Evolutionary conservation across 1,139 yeast genomes (phyloP).

Genomic region (Hansenula sp.): DNA sequence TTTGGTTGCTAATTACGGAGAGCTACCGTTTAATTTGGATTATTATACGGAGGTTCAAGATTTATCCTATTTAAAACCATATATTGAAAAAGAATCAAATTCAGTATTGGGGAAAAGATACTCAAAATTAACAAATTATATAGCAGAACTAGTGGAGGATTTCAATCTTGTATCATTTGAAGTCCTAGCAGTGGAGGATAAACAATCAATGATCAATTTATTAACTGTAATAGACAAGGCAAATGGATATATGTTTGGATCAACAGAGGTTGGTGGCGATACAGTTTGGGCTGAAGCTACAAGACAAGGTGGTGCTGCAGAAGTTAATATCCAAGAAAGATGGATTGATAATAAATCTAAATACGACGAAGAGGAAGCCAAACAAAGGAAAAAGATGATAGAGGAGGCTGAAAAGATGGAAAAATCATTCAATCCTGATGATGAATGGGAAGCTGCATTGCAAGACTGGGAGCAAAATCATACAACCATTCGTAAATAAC

Average conservation of each 20-base stretch:
- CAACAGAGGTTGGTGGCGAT: constrained; percentile 93
- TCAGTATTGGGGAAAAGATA: constrained; percentile 57
- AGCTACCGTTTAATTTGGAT: constrained; percentile 68
- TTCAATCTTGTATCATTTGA: constrained; percentile 86
- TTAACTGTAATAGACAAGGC: constrained; percentile 81
- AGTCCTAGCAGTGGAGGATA: constrained; percentile 87
- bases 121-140: constrained; percentile 66
- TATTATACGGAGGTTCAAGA: constrained; percentile 93
- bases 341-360: constrained; percentile 86
- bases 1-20: constrained; percentile 63
- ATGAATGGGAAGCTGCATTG: constrained; percentile 68
- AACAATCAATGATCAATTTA: constrained; percentile 81
- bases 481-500: constrained; percentile 20
- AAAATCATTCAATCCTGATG: constrained; percentile 47
- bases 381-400: constrained; percentile 30
- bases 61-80: constrained; percentile 61
- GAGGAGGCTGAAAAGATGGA: constrained; percentile 32
- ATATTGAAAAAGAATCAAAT: constrained; percentile 63
- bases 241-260: constrained; percentile 88
- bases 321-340: constrained; percentile 82
- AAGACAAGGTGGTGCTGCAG: constrained; percentile 56
- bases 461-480: constrained; percentile 55
- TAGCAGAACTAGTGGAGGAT: constrained; percentile 82
- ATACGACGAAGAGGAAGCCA: constrained; percentile 64
- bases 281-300: constrained; percentile 94